Conservation (phyloP, 768 basidiomycete species). For the Rhodotorula graminis region DNA sequence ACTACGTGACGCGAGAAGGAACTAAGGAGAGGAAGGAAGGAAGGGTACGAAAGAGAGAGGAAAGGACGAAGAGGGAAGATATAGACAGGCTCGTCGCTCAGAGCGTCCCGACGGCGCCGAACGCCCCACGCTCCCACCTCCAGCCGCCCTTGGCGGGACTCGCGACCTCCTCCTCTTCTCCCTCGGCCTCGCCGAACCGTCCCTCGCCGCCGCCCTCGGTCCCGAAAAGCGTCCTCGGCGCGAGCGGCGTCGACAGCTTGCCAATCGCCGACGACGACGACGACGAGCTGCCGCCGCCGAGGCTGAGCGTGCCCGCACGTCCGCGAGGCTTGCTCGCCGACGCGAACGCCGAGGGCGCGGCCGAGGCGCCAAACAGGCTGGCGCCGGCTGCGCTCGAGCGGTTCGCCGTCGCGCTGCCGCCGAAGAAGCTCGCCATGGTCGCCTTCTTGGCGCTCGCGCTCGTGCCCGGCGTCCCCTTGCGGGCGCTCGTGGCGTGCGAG, state of each 20-base stretch:
- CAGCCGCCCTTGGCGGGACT: neutral
- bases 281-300: neutral
- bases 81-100: neutral
- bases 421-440: neutral
- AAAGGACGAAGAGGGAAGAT: neutral
- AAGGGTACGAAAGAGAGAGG: neutral
- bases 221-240: slow-evolving; percentile 23
- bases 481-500: neutral
- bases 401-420: neutral
- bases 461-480: neutral
- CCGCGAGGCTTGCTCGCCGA: neutral
- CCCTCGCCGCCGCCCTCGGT: slow-evolving; percentile 11
- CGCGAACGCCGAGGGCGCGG: neutral
- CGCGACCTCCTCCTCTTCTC: neutral
- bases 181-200: neutral
- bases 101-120: neutral
- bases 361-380: neutral
- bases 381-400: neutral
- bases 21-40: neutral
- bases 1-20: too few relatives aligned
- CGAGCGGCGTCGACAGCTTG: slow-evolving; percentile 7
- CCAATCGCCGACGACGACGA: too few relatives aligned
- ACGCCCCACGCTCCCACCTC: neutral
- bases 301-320: neutral
- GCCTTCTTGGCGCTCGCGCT: too few relatives aligned